phyloP scores from a whole-genome alignment of 352 stramenopile species.

The Phytophthora brassicae region DNA sequence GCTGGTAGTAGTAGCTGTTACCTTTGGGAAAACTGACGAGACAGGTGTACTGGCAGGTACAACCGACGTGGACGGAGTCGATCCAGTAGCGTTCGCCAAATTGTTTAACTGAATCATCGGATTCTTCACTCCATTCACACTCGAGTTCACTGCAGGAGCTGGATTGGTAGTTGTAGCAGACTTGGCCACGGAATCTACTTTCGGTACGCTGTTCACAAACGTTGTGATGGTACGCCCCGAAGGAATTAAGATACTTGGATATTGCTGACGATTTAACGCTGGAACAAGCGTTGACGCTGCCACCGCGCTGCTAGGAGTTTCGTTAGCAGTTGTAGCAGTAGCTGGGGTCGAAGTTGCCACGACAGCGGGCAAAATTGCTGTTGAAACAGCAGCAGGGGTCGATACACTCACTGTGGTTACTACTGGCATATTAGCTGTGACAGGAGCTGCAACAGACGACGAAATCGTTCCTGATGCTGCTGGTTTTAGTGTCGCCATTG shows the following conservation, averaged over 20 bases:
- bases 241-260: constrained; percentile 66
- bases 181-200: constrained; percentile 14
- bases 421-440: not conserved
- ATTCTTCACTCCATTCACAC: constrained; percentile 14
- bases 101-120: not conserved
- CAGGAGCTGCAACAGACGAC: constrained; percentile 8
- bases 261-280: constrained; percentile 46
- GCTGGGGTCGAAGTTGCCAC: constrained; percentile 14
- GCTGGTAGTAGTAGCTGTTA: constrained; percentile 4
- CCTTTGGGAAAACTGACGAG: constrained; percentile 1
- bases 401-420: constrained; percentile 2
- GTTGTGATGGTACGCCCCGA: constrained; percentile 13
- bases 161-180: not conserved
- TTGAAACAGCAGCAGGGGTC: constrained; percentile 8
- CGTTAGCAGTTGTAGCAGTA: constrained; percentile 10
- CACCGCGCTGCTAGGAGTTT: constrained; percentile 7
- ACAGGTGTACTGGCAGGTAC: not conserved
- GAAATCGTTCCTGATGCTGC: not conserved
- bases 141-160: not conserved
- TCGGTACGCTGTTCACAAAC: constrained; percentile 17
- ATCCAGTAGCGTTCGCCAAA: constrained; percentile 2
- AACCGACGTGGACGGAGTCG: not conserved
- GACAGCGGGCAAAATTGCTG: constrained; percentile 23
- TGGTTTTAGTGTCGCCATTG: constrained; percentile 11
- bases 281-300: constrained; percentile 28